A percentile compares a stretch with the other conserved stretches of the same genome.
phyloP scores from a whole-genome alignment of 1,284 basidiomycete genomes.

The Trichosporon ovoides region DNA sequence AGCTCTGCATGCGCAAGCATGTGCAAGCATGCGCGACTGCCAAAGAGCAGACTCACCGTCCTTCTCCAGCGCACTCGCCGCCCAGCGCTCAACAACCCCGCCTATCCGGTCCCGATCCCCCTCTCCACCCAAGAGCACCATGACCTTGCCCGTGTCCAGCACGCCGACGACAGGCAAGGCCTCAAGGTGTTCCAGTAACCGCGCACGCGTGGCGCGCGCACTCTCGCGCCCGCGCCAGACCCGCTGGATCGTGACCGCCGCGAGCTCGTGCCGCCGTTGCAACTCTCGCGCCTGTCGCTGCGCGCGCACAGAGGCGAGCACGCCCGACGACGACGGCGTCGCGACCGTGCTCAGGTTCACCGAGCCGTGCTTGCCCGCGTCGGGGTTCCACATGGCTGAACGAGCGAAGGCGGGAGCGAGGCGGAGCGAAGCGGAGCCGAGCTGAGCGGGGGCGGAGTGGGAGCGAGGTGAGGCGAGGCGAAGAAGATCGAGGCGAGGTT shows the following conservation, averaged over 20 bases:
- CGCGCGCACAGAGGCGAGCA: constrained; percentile 34
- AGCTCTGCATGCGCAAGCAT: no score
- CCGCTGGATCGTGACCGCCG: constrained; percentile 37
- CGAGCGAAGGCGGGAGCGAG: neutral
- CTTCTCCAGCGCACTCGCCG: constrained; percentile 8
- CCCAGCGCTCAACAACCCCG: constrained; percentile 22
- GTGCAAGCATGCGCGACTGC: no score
- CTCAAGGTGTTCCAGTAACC: neutral
- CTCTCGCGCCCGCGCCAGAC: constrained; percentile 37
- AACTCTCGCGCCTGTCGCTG: constrained; percentile 39
- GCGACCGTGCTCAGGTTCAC: constrained; percentile 40
- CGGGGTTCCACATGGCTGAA: constrained; percentile 21
- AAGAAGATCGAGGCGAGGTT: no score
- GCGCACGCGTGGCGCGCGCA: neutral
- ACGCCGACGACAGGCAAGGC: neutral
- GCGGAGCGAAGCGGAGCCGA: neutral
- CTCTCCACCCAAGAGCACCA: constrained; percentile 17
- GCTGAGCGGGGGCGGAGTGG: no score
- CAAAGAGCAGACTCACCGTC: constrained; percentile 11
- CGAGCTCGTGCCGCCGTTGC: constrained; percentile 27
- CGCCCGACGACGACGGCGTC: constrained; percentile 33
- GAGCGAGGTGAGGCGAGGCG: no score
- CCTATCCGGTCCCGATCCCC: constrained; percentile 12
- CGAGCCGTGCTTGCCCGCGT: constrained; percentile 17
- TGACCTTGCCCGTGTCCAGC: constrained; percentile 4